A percentile compares a stretch with the other conserved stretches of the same genome.
Conservation (phyloP, 176 grass and related monocot species). For the Pontederia paniculata region DNA sequence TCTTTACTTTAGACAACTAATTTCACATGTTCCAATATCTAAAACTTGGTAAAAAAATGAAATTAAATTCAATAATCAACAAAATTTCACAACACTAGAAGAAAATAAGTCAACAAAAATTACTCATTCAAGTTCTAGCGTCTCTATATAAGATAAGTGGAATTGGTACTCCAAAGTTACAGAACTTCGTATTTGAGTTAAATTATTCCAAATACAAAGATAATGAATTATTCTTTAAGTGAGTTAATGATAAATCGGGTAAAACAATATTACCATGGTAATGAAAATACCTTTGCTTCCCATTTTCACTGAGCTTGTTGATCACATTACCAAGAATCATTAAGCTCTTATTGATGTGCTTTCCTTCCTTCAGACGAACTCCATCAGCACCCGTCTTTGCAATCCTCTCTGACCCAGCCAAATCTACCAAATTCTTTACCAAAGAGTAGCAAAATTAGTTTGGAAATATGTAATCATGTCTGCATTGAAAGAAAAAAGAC, state of each 20-base stretch:
- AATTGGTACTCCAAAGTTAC: too few species aligned
- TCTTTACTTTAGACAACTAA: not conserved
- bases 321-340: constrained; percentile 96
- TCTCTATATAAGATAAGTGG: too few species aligned
- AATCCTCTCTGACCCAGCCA: constrained; percentile 87
- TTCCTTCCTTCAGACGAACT: constrained; percentile 73
- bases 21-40: not conserved
- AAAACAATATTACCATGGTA: not conserved
- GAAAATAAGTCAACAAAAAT: too few species aligned
- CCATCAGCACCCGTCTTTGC: constrained; percentile 84
- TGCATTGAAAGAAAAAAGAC: constrained; percentile 6
- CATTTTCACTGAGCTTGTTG: constrained; percentile 82
- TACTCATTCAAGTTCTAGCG: too few species aligned
- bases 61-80: not conserved
- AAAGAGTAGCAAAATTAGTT: constrained; percentile 7
- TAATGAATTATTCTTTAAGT: too few species aligned
- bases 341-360: constrained; percentile 94
- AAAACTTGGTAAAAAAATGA: not conserved
- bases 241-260: too few species aligned
- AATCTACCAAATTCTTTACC: constrained; percentile 87
- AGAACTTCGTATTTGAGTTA: too few species aligned
- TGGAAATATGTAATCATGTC: not conserved
- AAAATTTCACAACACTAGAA: too few species aligned
- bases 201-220: too few species aligned
- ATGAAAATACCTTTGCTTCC: constrained; percentile 57